Evolutionary conservation across 2,329 filamentous ascomycete genomes (phyloP).

Genomic region (Albophoma yamanashiensis): DNA sequence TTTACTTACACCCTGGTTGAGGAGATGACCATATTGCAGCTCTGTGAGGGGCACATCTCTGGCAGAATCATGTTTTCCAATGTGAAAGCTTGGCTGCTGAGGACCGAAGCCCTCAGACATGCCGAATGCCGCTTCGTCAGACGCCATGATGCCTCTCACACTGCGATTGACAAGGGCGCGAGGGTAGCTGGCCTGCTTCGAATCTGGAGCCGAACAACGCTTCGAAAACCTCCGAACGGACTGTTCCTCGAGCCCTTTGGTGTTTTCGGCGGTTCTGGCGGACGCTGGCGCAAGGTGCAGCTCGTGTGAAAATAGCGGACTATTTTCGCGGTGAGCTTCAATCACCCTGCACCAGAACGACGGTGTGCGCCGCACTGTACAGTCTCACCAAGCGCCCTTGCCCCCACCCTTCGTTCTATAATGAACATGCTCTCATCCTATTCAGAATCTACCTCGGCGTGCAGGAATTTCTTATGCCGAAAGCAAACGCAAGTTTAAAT

Average conservation of each 20-base stretch:
- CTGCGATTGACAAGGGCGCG: not conserved
- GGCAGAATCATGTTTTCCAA: slow-evolving; percentile 64
- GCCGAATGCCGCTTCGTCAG: slow-evolving; percentile 9
- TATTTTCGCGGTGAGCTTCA: not conserved
- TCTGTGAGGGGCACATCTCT: slow-evolving; percentile 50
- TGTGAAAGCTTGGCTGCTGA: slow-evolving; percentile 44
- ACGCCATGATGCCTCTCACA: slow-evolving; percentile 10
- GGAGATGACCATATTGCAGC: slow-evolving; percentile 53
- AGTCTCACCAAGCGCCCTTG: no score
- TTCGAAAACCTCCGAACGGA: not conserved
- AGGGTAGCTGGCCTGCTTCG: not conserved
- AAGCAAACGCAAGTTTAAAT: not conserved
- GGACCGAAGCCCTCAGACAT: slow-evolving; percentile 15
- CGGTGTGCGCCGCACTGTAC: slow-evolving; percentile 3
- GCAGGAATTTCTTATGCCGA: not conserved
- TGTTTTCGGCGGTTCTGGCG: not conserved
- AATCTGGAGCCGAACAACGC: not conserved
- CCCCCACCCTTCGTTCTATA: no score
- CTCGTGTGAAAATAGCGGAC: not conserved
- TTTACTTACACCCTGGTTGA: slow-evolving; percentile 55
- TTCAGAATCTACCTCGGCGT: not conserved
- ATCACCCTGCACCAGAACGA: not conserved
- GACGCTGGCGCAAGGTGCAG: not conserved
- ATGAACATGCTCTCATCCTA: not conserved
- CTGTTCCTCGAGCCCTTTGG: not conserved